Base-by-base conservation (phyloP, 228 moss, liverwort and hornwort species). In the Sphagnum magellanicum region DNA sequence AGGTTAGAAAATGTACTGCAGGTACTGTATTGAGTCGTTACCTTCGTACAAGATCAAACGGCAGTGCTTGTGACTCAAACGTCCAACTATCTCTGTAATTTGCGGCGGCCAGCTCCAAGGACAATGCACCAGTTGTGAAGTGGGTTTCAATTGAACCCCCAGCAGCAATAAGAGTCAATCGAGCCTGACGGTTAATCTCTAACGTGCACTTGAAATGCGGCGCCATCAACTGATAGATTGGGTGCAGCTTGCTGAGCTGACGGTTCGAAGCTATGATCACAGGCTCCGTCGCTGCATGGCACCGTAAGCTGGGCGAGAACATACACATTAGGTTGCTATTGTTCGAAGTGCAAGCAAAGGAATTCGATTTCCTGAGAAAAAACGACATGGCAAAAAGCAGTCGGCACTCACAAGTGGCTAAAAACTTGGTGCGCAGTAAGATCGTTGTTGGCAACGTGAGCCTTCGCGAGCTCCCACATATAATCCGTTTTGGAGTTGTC, bases 171-270 rank as follows among this genome's bases (percentile, higher is more conserved):
- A 88, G 75, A 5, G 17, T 10, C 58, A 51, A 50, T 10, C 81
- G 75, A 6, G 84, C 84, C 4, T 68, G 65, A 46, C 70, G 51
- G 55, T 88, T 88, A 55, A 78, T 81, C 57, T 52, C 32, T 71
- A 88, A 32, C 4, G 81, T 81, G 77, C 77, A 72, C 63, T 73
- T 84, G 74, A 66, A 88, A 47, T 73, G 53, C 0, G 87, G 87
- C 4, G 6, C 5, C 51, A 88, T 50, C 6, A 81, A 71, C 53
- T 75, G 74, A 46, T 50, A 16, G 5, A 88, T 61, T 5, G 87
- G 87, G 53, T 88, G 87, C 59, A 88, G 59, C 10, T 50, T 16
- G 66, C 87, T 88, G 66, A 88, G 59, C 5, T 88, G 84, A 49
- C 87, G 50, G 65, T 83, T 66, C 14, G 71, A 60, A 4, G 87